Evolutionary conservation across 2,329 filamentous ascomycete genomes (phyloP), one percentile per base, ranked within the genome.

Genomic region (Westerdykella aurantiaca): DNA sequence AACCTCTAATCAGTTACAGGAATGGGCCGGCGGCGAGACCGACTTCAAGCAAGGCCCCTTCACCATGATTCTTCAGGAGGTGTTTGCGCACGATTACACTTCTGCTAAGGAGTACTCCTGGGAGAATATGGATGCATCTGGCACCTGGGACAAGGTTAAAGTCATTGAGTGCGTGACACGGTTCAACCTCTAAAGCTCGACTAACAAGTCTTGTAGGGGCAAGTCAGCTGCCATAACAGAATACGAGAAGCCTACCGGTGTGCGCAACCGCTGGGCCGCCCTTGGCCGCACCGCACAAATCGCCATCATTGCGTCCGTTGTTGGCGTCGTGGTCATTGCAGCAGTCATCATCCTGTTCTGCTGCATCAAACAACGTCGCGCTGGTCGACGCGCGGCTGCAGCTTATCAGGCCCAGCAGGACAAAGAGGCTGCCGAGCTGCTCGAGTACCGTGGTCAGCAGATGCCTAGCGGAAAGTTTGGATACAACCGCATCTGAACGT

Each of bases 21-120:
- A 77, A 47, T 85, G 81, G 81, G 79, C 80, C 44, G 84, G 82
- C 51, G 85, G 85, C 47, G 69, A 72, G 41, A 87, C 84, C 34
- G 75, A 88, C 63, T 90, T 83, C 64, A 61, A 64, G 39, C 58
- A 78, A 21, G 82, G 73, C 0, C 86, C 86, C 0, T 91, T 79
- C 70, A 81, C 75, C 55, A 90, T 90, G 86, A 81, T 79, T 47
- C 77, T 91, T 51, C 79, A 86, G 72, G 79, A 74, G 23, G 69
- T 80, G 29, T 71, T 73, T 23, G 72, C 77, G 42, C 57, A 68
- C 49, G 80, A 78, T 68, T 79, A 77, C 58, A 77, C 73, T 39
- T 79, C 81, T 1, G 73, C 70, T 38, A 79, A 79, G 53, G 77
- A 80, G 54, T 90, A 89, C 61, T 67, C 75, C 37, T 88, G 80